These are phyloP conservation scores for Candida caryicola DNA, from an alignment of 805 yeast species.

Conservation along the genomic window DNA sequence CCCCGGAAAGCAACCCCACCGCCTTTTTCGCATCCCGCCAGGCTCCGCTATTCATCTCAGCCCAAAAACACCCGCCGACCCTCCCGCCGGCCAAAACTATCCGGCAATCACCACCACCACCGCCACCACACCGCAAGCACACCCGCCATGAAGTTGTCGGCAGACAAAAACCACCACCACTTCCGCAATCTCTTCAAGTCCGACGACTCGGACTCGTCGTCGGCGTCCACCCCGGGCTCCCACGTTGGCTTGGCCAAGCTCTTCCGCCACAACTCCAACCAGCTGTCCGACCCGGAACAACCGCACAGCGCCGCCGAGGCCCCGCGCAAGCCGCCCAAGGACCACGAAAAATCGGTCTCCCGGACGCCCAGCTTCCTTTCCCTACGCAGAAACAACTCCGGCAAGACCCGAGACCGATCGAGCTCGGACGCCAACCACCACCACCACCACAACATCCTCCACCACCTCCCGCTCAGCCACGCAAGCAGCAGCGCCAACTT, in stretches of 20 bases:
- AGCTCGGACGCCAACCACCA: constrained; percentile 5
- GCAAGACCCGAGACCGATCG: constrained; percentile 3
- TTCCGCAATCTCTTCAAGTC: constrained; percentile 20
- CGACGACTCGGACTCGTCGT: constrained; percentile 12
- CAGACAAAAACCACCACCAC: constrained; percentile 17
- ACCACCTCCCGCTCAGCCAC: constrained; percentile 2
- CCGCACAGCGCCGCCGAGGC: constrained; percentile 2
- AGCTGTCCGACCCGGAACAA: constrained; percentile 1
- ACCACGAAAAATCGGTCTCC: constrained; percentile 6
- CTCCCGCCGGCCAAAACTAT: too few relatives aligned
- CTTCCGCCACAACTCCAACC: constrained; percentile 17
- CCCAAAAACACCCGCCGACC: too few relatives aligned
- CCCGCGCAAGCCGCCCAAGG: constrained; percentile 3
- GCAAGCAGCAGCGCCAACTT: constrained; percentile 4
- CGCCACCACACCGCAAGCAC: neutral
- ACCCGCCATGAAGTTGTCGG: constrained; percentile 8
- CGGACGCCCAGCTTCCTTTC: constrained; percentile 9
- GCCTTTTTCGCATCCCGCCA: neutral
- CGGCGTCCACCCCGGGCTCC: constrained; percentile 11
- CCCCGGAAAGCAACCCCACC: too few relatives aligned
- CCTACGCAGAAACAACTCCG: constrained; percentile 10
- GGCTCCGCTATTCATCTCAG: neutral
- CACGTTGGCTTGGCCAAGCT: constrained; percentile 18
- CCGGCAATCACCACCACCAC: too few relatives aligned
- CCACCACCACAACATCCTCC: constrained; percentile 3